Conservation (phyloP, 805 yeast species). For the Kodamaea lidongshanica region DNA sequence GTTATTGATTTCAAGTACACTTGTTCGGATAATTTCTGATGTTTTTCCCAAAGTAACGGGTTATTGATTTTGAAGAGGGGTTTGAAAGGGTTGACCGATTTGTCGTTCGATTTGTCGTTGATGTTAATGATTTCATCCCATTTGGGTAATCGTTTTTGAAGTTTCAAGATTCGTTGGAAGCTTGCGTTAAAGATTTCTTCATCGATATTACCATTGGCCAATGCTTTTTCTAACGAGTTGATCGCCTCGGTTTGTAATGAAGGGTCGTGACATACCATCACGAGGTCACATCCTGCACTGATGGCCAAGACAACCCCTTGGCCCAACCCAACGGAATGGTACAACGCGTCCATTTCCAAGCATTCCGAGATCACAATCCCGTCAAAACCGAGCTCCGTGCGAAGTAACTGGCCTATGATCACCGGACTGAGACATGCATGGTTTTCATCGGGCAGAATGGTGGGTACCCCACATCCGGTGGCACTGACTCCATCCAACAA, state of each 20-base stretch:
- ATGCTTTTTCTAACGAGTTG: slow-evolving; percentile 33
- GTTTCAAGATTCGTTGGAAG: slow-evolving; percentile 35
- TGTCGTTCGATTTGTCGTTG: no score
- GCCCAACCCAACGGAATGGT: slow-evolving; percentile 59
- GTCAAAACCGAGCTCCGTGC: slow-evolving; percentile 46
- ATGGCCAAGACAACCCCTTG: slow-evolving; percentile 59
- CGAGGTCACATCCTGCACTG: slow-evolving; percentile 60
- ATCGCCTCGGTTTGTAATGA: slow-evolving; percentile 52
- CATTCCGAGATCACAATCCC: slow-evolving; percentile 59
- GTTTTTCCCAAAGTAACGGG: slow-evolving; percentile 35
- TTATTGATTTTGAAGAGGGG: slow-evolving; percentile 23
- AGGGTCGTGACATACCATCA: slow-evolving; percentile 54
- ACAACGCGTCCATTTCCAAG: slow-evolving; percentile 56
- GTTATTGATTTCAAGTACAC: slow-evolving; percentile 51
- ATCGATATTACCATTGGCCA: slow-evolving; percentile 37
- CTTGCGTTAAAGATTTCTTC: slow-evolving; percentile 37
- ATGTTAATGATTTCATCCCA: slow-evolving; percentile 38
- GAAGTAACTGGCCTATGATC: slow-evolving; percentile 43
- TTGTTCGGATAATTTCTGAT: slow-evolving; percentile 35
- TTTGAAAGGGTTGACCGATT: no score
- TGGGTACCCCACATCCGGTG: slow-evolving; percentile 62
- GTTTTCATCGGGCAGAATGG: slow-evolving; percentile 52
- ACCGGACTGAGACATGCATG: slow-evolving; percentile 58
- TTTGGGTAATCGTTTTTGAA: slow-evolving; percentile 36
- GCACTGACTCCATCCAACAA: slow-evolving; percentile 51